Conservation (phyloP, 1,284 basidiomycete species). For the Xerocomus cyaneibrunnescens region DNA sequence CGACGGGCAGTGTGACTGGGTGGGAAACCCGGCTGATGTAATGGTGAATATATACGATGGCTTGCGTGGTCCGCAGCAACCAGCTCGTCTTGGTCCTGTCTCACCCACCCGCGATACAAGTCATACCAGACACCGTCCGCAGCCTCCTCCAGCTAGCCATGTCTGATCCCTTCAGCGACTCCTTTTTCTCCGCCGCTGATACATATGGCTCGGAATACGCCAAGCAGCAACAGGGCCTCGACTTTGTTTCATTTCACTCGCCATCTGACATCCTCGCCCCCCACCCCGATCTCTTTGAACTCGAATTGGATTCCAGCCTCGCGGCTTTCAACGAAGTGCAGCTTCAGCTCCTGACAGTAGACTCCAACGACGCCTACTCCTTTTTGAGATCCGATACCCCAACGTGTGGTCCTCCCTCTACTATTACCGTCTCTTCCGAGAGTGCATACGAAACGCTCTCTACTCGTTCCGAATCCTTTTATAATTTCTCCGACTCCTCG, state of each 20-base stretch:
- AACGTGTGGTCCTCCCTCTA: constrained; percentile 69
- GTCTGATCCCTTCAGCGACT: constrained; percentile 34
- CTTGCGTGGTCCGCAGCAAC: constrained; percentile 37
- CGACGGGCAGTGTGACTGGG: constrained; percentile 28
- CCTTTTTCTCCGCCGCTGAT: constrained; percentile 36
- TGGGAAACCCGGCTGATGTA: constrained; percentile 34
- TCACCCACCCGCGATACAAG: constrained; percentile 6
- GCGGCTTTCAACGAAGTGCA: constrained; percentile 60
- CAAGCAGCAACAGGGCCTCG: constrained; percentile 47
- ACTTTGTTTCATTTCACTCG: constrained; percentile 67
- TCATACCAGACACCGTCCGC: constrained; percentile 27
- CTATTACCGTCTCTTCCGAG: constrained; percentile 75
- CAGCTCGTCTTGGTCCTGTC: constrained; percentile 2
- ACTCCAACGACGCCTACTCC: constrained; percentile 61
- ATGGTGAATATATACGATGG: constrained; percentile 36
- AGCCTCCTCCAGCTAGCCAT: constrained; percentile 28
- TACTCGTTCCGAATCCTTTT: constrained; percentile 64
- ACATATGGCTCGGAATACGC: constrained; percentile 39
- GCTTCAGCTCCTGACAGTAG: constrained; percentile 60
- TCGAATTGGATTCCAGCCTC: constrained; percentile 71
- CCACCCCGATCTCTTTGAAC: constrained; percentile 76
- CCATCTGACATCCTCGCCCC: constrained; percentile 67
- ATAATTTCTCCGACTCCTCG: constrained; percentile 56
- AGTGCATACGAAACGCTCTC: constrained; percentile 70
- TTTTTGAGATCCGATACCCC: constrained; percentile 61